A percentile compares a stretch with the other conserved stretches of the same genome.
phyloP scores from a whole-genome alignment of 2,329 filamentous ascomycete species.

The Colletotrichum tamarilloi region DNA sequence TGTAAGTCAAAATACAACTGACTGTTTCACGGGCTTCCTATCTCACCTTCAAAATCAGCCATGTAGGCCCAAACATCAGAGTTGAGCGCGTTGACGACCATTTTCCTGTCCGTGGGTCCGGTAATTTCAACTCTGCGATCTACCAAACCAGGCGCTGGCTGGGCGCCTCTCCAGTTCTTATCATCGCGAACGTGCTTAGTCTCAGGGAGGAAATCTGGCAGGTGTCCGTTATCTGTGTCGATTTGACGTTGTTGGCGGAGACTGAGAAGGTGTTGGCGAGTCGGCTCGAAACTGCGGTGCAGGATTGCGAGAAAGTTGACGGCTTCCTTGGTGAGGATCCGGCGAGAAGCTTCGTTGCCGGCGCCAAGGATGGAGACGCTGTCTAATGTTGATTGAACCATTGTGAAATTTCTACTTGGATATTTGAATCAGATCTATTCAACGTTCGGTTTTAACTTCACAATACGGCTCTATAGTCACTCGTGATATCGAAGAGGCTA shows the following conservation, averaged over 20 bases:
- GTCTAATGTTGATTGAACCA: conserved; percentile 13
- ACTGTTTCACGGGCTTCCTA: rapidly evolving
- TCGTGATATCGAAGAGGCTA: background rate
- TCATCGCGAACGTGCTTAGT: conserved; percentile 90
- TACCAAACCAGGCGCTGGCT: conserved; percentile 84
- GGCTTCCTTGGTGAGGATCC: conserved; percentile 86
- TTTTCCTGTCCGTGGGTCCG: conserved; percentile 90
- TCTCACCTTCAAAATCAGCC: conserved; percentile 80
- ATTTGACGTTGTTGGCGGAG: conserved; percentile 82
- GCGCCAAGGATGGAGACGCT: conserved; percentile 81
- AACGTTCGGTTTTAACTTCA: too few species aligned
- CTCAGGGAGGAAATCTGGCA: conserved; percentile 89
- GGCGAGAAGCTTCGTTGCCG: conserved; percentile 77
- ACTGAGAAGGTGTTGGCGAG: conserved; percentile 83
- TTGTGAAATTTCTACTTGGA: background rate
- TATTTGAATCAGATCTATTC: background rate
- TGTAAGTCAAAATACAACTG: background rate
- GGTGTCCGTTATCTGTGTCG: conserved; percentile 83
- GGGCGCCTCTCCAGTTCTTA: conserved; percentile 85
- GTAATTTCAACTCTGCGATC: conserved; percentile 92
- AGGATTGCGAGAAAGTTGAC: conserved; percentile 86
- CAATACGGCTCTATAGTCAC: background rate
- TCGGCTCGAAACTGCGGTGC: conserved; percentile 86
- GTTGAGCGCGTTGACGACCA: conserved; percentile 93
- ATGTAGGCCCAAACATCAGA: conserved; percentile 94